Percentiles rank a stretch among this genome's conserved stretches.
Evolutionary conservation across 2,329 filamentous ascomycete genomes (phyloP).

Genomic region (Fusarium sterilihyphosum): DNA sequence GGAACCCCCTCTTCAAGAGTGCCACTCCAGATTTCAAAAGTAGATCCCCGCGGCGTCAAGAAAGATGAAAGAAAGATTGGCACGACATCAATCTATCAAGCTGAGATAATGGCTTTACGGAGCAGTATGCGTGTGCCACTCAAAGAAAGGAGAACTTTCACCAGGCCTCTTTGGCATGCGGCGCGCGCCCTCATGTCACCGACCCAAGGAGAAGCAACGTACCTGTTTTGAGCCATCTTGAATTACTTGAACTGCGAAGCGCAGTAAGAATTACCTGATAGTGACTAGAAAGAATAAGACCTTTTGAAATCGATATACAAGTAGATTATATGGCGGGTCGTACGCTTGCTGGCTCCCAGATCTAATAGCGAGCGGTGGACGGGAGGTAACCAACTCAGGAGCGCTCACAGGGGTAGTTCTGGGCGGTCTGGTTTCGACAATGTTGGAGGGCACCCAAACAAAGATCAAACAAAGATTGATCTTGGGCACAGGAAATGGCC

Average conservation of each 20-base stretch:
- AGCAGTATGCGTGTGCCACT: background rate
- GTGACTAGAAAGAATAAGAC: conserved; percentile 13
- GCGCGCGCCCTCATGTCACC: conserved; percentile 5
- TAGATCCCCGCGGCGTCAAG: background rate
- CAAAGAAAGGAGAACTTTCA: conserved; percentile 10
- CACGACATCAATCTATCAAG: background rate
- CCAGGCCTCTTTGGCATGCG: conserved; percentile 26
- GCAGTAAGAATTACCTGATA: conserved; percentile 10
- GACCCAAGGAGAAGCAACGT: conserved; percentile 22
- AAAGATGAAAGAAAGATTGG: background rate
- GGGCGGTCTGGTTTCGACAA: conserved; percentile 23
- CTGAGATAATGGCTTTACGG: background rate
- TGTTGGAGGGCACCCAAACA: conserved; percentile 9
- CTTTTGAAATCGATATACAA: conserved; percentile 11
- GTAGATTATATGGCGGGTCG: conserved; percentile 1
- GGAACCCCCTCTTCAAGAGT: background rate
- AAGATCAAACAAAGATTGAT: conserved; percentile 22
- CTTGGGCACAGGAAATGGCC: conserved; percentile 29
- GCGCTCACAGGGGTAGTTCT: conserved; percentile 29
- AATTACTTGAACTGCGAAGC: conserved; percentile 21
- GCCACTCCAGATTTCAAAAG: background rate
- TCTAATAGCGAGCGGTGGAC: conserved; percentile 26
- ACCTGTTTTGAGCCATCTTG: conserved; percentile 50
- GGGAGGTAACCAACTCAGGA: conserved; percentile 27
- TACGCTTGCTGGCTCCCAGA: conserved; percentile 21